A percentile compares a stretch with the other conserved stretches of the same genome.
phyloP scores from a whole-genome alignment of 2,329 filamentous ascomycete species.

The Alternaria panax region DNA sequence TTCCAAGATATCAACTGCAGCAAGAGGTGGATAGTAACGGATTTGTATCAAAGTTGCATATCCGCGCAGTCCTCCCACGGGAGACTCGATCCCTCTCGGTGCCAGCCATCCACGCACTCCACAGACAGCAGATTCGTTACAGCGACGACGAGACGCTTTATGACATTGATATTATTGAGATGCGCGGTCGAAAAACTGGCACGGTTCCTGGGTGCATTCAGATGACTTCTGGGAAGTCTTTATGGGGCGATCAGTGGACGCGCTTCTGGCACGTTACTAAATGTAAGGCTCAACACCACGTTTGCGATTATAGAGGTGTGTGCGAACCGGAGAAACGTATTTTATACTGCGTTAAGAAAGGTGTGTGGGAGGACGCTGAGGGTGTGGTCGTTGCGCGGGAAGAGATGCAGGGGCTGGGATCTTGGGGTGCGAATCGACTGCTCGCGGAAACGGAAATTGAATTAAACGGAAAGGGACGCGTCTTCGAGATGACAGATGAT shows the following conservation, averaged over 20 bases:
- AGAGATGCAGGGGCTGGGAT: conserved; percentile 1
- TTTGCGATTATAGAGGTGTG: neutral
- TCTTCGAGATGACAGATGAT: conserved; percentile 21
- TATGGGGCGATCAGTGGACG: conserved; percentile 27
- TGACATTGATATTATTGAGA: conserved; percentile 25
- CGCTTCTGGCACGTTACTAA: conserved; percentile 31
- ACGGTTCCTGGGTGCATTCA: conserved; percentile 17
- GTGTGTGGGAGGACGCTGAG: conserved; percentile 30
- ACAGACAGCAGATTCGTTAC: conserved; percentile 19
- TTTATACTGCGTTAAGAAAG: conserved; percentile 29
- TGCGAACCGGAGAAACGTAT: conserved; percentile 30
- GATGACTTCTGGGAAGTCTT: conserved; percentile 21
- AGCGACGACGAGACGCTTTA: conserved; percentile 34
- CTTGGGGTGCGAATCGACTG: neutral
- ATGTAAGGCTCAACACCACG: conserved; percentile 21
- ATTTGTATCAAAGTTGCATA: conserved; percentile 19
- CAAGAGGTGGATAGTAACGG: conserved; percentile 20
- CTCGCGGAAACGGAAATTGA: neutral
- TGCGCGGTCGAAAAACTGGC: conserved; percentile 23
- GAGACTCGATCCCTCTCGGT: conserved; percentile 26
- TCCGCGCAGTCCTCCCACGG: conserved; percentile 26
- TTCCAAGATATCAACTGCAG: conserved; percentile 34
- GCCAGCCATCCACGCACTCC: conserved; percentile 7
- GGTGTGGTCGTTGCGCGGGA: conserved; percentile 22
- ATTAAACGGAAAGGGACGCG: neutral